Evolutionary conservation across 495 filamentous ascomycete species (phyloP).

Genomic region (Aspergillus coremiiformis): DNA sequence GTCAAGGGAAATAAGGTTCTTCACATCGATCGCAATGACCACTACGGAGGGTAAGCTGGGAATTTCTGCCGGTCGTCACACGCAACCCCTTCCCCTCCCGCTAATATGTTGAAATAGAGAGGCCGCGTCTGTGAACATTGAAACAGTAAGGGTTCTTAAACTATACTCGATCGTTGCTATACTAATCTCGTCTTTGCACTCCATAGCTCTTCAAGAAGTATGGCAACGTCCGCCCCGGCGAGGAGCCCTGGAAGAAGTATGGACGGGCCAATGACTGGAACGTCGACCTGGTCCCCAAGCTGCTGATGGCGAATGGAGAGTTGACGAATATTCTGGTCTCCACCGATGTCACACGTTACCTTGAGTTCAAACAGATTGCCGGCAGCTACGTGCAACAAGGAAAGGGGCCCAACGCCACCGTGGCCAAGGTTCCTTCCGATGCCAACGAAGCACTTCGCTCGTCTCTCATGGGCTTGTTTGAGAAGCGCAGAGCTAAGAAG

Average conservation of each 20-base stretch:
- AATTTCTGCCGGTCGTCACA: slow-evolving; percentile 6
- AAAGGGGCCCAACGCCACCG: slow-evolving; percentile 68
- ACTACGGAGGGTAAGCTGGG: slow-evolving; percentile 86
- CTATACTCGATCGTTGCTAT: slow-evolving; percentile 10
- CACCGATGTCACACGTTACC: slow-evolving; percentile 93
- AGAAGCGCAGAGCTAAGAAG: slow-evolving; percentile 93
- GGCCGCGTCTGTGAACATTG: slow-evolving; percentile 89
- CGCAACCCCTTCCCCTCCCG: slow-evolving; percentile 27
- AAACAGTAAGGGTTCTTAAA: slow-evolving; percentile 53
- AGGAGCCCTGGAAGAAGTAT: slow-evolving; percentile 97
- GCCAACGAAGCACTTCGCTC: slow-evolving; percentile 84
- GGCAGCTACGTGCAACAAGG: slow-evolving; percentile 96
- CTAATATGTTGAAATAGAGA: slow-evolving; percentile 51
- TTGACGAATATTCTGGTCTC: slow-evolving; percentile 96
- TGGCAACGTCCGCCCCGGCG: slow-evolving; percentile 68
- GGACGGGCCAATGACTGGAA: slow-evolving; percentile 98
- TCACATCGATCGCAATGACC: slow-evolving; percentile 97
- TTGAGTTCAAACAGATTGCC: slow-evolving; percentile 97
- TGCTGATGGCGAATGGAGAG: slow-evolving; percentile 97
- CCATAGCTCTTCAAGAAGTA: slow-evolving; percentile 88
- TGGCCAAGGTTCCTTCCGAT: slow-evolving; percentile 95
- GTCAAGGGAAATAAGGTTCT: slow-evolving; percentile 99
- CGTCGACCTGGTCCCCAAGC: slow-evolving; percentile 95
- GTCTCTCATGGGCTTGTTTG: slow-evolving; percentile 92
- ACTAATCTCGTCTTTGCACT: background rate